Evolutionary conservation across 352 stramenopile genomes (phyloP).

Genomic region (Thraustotheca clavata): DNA sequence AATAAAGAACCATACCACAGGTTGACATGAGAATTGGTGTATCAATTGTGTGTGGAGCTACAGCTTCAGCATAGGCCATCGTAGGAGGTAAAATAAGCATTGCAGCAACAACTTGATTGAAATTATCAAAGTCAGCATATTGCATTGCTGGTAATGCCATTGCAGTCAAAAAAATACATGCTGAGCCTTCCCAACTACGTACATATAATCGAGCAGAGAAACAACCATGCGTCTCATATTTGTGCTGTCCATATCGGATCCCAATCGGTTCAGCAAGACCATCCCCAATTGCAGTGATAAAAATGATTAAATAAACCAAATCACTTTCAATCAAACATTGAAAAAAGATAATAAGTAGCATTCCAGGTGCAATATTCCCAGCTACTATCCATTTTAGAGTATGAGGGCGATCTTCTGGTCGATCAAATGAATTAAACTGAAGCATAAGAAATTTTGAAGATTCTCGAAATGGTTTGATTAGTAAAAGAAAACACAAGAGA

Average conservation of each 20-base stretch:
- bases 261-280: slow-evolving; percentile 66
- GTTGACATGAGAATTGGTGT: slow-evolving; percentile 77
- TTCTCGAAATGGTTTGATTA: slow-evolving; percentile 80
- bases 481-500: slow-evolving; percentile 67
- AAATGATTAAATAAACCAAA: slow-evolving; percentile 42
- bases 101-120: slow-evolving; percentile 59
- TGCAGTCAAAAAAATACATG: slow-evolving; percentile 66
- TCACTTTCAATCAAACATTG: slow-evolving; percentile 24
- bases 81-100: slow-evolving; percentile 72
- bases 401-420: slow-evolving; percentile 71
- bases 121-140: slow-evolving; percentile 69
- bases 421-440: slow-evolving; percentile 83
- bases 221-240: slow-evolving; percentile 71
- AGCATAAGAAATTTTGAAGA: slow-evolving; percentile 80
- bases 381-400: slow-evolving; percentile 78
- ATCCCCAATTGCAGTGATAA: slow-evolving; percentile 69
- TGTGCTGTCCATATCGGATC: slow-evolving; percentile 74
- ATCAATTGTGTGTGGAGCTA: slow-evolving; percentile 77
- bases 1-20: slow-evolving; percentile 60
- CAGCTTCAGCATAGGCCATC: slow-evolving; percentile 79
- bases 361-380: slow-evolving; percentile 25
- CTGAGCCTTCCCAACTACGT: slow-evolving; percentile 62
- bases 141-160: slow-evolving; percentile 72
- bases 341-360: slow-evolving; percentile 25
- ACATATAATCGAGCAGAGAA: slow-evolving; percentile 78